Percentiles rank a stretch among this genome's conserved stretches.
phyloP scores from a whole-genome alignment of 495 filamentous ascomycete species.

The Tuber indicum region DNA sequence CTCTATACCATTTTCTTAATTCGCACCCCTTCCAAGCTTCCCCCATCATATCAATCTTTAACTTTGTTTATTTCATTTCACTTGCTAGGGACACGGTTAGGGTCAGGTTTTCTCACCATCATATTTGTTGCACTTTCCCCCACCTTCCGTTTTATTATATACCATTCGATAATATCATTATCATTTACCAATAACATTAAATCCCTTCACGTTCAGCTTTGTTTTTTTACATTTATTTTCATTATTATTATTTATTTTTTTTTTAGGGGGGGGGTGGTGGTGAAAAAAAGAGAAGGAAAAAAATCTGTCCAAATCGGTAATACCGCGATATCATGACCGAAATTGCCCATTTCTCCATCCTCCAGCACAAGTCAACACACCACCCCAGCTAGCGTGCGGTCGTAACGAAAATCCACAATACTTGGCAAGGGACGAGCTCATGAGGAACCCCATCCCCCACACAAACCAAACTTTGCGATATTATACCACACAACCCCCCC shows the following conservation, averaged over 20 bases:
- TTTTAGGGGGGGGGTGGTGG: neutral
- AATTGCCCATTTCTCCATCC: too few species aligned
- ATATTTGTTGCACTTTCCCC: neutral
- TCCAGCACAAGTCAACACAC: neutral
- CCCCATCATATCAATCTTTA: constrained; percentile 1
- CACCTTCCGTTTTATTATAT: neutral
- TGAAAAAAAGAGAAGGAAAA: neutral
- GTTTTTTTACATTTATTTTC: too few species aligned
- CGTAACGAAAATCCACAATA: neutral
- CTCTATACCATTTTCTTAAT: constrained; percentile 2
- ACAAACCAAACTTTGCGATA: neutral
- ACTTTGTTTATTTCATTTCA: neutral
- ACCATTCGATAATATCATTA: neutral
- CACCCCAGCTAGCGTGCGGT: neutral
- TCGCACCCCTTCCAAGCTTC: neutral
- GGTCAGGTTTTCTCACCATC: constrained; percentile 1
- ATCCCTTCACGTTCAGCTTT: neutral
- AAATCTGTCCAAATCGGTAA: neutral
- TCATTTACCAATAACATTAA: neutral
- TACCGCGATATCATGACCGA: neutral
- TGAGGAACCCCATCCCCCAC: neutral
- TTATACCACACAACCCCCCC: neutral
- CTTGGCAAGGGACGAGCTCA: neutral
- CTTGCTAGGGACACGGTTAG: neutral
- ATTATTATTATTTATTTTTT: too few species aligned